phyloP scores from a whole-genome alignment of 176 grass and related monocot genomes.

The Bothriochloa decipiens region DNA sequence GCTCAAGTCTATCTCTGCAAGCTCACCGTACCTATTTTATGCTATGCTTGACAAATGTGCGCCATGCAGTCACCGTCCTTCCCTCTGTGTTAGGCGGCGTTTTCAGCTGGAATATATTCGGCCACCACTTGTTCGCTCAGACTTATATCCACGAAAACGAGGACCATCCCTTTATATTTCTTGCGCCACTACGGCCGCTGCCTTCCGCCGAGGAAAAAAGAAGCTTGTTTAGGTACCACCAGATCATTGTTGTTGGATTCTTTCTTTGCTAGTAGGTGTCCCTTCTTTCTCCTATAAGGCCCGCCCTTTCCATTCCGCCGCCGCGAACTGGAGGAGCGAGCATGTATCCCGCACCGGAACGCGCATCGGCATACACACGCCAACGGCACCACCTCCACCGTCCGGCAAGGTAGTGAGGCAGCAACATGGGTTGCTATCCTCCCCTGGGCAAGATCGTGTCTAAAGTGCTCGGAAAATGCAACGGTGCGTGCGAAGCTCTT shows the following conservation, averaged over 20 bases:
- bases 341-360: conserved; percentile 45
- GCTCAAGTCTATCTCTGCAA: background rate
- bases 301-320: conserved; percentile 19
- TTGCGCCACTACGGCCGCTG: conserved; percentile 38
- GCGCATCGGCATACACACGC: background rate
- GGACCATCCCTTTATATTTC: conserved; percentile 52
- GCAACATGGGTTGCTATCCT: conserved; percentile 85
- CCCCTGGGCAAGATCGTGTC: conserved; percentile 64
- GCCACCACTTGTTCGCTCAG: conserved; percentile 47
- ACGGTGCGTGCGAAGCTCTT: conserved; percentile 44
- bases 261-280: conserved; percentile 12
- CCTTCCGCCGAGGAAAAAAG: conserved; percentile 43
- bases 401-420: conserved; percentile 32
- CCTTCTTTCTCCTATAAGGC: conserved; percentile 39
- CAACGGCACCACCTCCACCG: background rate
- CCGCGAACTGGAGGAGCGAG: conserved; percentile 35
- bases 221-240: conserved; percentile 37
- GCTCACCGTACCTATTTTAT: background rate
- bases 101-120: conserved; percentile 56
- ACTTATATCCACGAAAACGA: conserved; percentile 50
- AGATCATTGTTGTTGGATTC: conserved; percentile 55
- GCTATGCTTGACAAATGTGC: conserved; percentile 33
- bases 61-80: background rate
- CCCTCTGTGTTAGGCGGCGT: background rate
- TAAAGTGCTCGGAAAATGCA: conserved; percentile 67